Evolutionary conservation across 208 protist genomes (phyloP), one percentile per base, ranked within the genome.

Genomic region (Tetramitus jugosus): DNA sequence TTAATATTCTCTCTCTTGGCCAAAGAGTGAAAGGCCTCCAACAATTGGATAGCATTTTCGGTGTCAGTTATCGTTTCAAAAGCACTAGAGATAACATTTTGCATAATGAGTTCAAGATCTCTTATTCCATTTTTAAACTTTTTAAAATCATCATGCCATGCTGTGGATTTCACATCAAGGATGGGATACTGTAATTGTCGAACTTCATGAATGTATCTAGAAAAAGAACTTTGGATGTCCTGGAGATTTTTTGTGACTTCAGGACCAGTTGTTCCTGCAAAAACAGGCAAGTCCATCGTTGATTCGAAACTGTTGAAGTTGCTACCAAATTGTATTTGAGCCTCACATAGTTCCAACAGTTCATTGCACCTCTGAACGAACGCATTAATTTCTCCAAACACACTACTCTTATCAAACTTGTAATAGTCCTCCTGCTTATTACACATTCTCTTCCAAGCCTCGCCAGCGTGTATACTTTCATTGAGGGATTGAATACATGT

Each of bases 71-170:
- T 87, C 39, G 85, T 88, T 80, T 97, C 93, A 80, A 98, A 98
- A n/a, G 96, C 90, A 1, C 88, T 88, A 31, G 91, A 91, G 81
- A 98, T 97, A 82, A 98, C 93, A 84, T 97, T 96, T 77, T 90
- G 87, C 84, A 98, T 89, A 92, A 98, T 96, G 78, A 95, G 91
- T 10, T 96, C 94, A 60, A 98, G 86, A 82, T 97, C 97, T 81
- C 96, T 96, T 52, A 98, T 87, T 78, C 94, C 93, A 39, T 87
- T 87, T 86, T 98, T 98, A 83, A 97, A 93, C 13, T 87, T 82
- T 72, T 92, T 92, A 88, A 94, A 98, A 84, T 98, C 94, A 82
- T 98, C 95, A 56, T 97, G 92, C 95, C 95, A 98, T 75, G 89
- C 81, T 37, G 95, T 98, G 13, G 91, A 88, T 86, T 97, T 98